A percentile compares a stretch with the other conserved stretches of the same genome.
These are phyloP conservation scores for Candida easanensis DNA, from an alignment of 805 yeast species.

Conservation along the genomic window DNA sequence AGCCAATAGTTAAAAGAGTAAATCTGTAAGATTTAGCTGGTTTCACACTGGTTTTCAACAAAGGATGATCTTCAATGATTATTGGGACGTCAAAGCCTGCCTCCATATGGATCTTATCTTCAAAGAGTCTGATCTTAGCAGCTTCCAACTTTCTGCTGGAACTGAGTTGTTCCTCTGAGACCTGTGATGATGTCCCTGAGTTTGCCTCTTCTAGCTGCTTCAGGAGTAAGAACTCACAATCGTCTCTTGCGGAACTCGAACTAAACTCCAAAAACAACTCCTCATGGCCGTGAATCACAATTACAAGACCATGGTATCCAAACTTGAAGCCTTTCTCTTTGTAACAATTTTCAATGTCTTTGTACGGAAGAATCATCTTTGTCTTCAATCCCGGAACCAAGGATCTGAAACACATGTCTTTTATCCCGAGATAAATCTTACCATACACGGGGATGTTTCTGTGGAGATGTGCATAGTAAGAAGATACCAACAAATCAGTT, in stretches of 20 bases:
- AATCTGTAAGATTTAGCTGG: constrained; percentile 57
- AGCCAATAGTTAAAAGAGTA: constrained; percentile 83
- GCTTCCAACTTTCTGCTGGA: constrained; percentile 37
- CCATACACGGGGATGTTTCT: constrained; percentile 81
- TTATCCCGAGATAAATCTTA: constrained; percentile 68
- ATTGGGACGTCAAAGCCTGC: constrained; percentile 68
- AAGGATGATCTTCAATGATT: constrained; percentile 63
- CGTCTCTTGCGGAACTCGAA: constrained; percentile 63
- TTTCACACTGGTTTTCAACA: constrained; percentile 44
- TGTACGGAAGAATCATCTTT: constrained; percentile 76
- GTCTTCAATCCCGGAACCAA: constrained; percentile 75
- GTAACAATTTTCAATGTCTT: constrained; percentile 66
- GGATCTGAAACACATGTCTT: constrained; percentile 75
- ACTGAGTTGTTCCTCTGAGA: constrained; percentile 16
- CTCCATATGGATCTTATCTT: constrained; percentile 57
- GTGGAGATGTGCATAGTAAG: constrained; percentile 68
- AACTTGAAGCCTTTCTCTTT: constrained; percentile 68
- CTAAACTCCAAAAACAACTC: constrained; percentile 77
- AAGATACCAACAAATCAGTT: constrained; percentile 51
- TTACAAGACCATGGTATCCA: constrained; percentile 66
- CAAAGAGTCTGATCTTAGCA: constrained; percentile 65
- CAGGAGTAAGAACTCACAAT: constrained; percentile 56
- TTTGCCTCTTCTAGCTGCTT: constrained; percentile 44
- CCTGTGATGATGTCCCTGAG: constrained; percentile 4
- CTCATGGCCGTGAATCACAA: constrained; percentile 72